Percentiles rank a stretch among this genome's conserved stretches.
Evolutionary conservation across 2,329 filamentous ascomycete genomes (phyloP).

Genomic region (Hypoxylon sp.): DNA sequence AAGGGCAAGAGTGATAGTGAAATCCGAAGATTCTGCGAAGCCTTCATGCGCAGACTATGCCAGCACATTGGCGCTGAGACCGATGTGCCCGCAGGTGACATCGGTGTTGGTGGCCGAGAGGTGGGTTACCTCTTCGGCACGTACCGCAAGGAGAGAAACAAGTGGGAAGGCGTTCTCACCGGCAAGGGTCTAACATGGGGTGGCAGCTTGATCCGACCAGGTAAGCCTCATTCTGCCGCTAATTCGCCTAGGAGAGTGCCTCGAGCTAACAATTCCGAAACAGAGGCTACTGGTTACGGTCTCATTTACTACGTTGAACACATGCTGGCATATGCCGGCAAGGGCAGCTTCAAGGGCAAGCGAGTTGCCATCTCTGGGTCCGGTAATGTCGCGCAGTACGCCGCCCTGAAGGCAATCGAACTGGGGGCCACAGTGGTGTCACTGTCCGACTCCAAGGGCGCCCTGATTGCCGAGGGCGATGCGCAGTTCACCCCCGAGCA

Average conservation of each 20-base stretch:
- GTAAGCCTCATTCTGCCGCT: constrained; percentile 49
- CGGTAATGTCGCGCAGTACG: constrained; percentile 98
- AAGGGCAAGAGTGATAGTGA: constrained; percentile 98
- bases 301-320: constrained; percentile 96
- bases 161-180: constrained; percentile 96
- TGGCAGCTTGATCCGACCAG: constrained; percentile 90
- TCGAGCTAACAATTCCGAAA: constrained; percentile 26
- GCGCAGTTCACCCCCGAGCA: constrained; percentile 83
- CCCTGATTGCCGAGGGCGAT: constrained; percentile 80
- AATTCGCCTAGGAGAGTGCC: background rate
- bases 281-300: constrained; percentile 95
- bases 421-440: constrained; percentile 94
- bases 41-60: constrained; percentile 96
- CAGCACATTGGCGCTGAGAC: constrained; percentile 97
- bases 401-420: constrained; percentile 95
- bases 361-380: constrained; percentile 95
- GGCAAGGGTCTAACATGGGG: constrained; percentile 96
- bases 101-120: constrained; percentile 92
- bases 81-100: constrained; percentile 96
- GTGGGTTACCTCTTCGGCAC: constrained; percentile 96
- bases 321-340: constrained; percentile 93
- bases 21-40: constrained; percentile 95
- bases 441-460: constrained; percentile 91
- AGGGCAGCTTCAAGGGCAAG: constrained; percentile 90
- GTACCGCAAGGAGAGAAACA: constrained; percentile 89